Base-by-base conservation (phyloP, 257 asterid genomes). In the Solanum habrochaites region DNA sequence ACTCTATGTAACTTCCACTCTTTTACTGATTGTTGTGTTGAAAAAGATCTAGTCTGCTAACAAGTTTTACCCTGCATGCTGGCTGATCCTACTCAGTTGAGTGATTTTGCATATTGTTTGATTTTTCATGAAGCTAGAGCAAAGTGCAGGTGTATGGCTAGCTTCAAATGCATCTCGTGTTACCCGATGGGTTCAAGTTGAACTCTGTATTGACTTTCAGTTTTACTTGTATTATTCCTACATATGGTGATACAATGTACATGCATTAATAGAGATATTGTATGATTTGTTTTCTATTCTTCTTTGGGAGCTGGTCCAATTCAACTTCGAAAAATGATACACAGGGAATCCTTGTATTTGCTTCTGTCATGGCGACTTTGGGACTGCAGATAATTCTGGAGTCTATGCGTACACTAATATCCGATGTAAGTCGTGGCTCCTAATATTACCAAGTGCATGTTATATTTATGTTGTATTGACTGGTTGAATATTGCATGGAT, bases 271-370 rank as follows among this genome's bases (percentile, higher is more conserved):
- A 80, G 67, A 49, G 4, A 27, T 81, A 18, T 81, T 81, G 20
- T 49, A 81, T 18, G 69, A 80, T 18, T 18, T 81, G 25, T 81
- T 81, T 49, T 32, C 35, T 43, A 2, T 49, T 85, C 62, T 27
- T 4, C 69, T 3, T 45, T 45, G 70, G 70, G 69, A 49, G 85
- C 23, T 70, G 82, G 42, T 85, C 39, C 18, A 75, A 45, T 75
- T 66, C 77, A 52, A 42, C 60, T 25, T 77, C 72, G 62, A 42
- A 86, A 56, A 35, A 64, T 83, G 60, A 85, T 89, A 35, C 90
- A 92, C 90, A 92, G 94, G 94, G 94, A 82, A 92, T 92, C 85
- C 94, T 92, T n/a, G 94, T 92, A 58, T 92, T 92, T 88, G 94
- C 94, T 62, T 92, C 94, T 82, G 94, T 92, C 47, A 92, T 92